Evolutionary conservation across 495 filamentous ascomycete genomes (phyloP).

Genomic region (Darksidea phi): DNA sequence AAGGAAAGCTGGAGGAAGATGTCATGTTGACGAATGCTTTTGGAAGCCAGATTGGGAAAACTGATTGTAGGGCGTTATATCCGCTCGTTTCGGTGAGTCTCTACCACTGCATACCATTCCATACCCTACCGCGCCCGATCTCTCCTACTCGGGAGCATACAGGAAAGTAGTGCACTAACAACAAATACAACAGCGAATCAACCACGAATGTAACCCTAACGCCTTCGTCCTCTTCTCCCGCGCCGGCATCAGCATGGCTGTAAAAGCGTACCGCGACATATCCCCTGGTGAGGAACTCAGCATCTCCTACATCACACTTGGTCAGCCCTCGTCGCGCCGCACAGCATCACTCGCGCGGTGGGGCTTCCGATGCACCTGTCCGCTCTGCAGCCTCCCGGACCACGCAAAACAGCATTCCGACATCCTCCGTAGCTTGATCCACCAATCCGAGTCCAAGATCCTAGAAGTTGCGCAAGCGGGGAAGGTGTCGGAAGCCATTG

Average conservation of each 20-base stretch:
- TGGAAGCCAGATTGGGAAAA: constrained; percentile 6
- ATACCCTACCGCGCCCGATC: too few species aligned
- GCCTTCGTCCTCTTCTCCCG: constrained; percentile 28
- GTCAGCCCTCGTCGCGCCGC: constrained; percentile 1
- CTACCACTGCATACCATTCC: too few species aligned
- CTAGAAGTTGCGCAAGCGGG: neutral
- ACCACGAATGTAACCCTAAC: constrained; percentile 22
- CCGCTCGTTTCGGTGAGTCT: constrained; percentile 12
- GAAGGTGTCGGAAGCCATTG: constrained; percentile 1
- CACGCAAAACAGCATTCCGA: constrained; percentile 3
- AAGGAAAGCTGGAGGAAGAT: constrained; percentile 13
- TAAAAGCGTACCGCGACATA: constrained; percentile 29
- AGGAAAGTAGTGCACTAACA: neutral
- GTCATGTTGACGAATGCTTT: constrained; percentile 27
- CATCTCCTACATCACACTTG: constrained; percentile 3
- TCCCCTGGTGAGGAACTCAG: constrained; percentile 22
- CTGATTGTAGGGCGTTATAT: constrained; percentile 9
- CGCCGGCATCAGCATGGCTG: constrained; percentile 8
- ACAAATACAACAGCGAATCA: constrained; percentile 10
- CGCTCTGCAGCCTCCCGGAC: constrained; percentile 2
- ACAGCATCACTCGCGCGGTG: constrained; percentile 8
- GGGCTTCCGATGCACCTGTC: constrained; percentile 24
- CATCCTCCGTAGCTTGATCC: constrained; percentile 4
- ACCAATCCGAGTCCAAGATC: neutral
- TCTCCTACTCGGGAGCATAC: neutral